phyloP scores from a whole-genome alignment of 164 flowering plant species.

The Stephania cephalantha region DNA sequence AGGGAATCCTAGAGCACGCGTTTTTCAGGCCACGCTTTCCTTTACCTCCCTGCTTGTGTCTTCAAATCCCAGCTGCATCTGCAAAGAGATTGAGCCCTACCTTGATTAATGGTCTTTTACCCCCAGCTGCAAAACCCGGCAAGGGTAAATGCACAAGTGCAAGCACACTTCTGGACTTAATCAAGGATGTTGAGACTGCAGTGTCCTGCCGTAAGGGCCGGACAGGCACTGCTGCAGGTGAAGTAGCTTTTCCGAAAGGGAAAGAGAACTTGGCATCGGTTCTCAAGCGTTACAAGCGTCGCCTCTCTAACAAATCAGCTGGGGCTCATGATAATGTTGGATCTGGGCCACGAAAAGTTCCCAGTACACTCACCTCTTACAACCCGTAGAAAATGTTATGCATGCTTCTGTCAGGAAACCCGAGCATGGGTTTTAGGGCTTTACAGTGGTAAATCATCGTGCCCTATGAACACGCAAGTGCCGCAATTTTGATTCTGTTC shows the following conservation, averaged over 20 bases:
- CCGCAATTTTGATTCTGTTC: conserved; percentile 30
- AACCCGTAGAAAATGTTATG: conserved; percentile 17
- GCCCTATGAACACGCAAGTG: conserved; percentile 17
- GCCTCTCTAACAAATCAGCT: conserved; percentile 27
- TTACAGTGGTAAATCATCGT: conserved; percentile 15
- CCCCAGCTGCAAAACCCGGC: conserved; percentile 47
- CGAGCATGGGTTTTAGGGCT: conserved; percentile 6
- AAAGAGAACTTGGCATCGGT: conserved; percentile 94
- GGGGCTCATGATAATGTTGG: conserved; percentile 18
- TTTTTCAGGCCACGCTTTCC: conserved; percentile 72
- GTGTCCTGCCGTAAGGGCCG: conserved; percentile 86
- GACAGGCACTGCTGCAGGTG: conserved; percentile 94
- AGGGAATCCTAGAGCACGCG: conserved; percentile 87
- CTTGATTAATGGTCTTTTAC: conserved; percentile 45
- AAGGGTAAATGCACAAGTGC: conserved; percentile 73
- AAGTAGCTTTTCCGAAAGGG: conserved; percentile 96
- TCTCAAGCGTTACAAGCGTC: conserved; percentile 85
- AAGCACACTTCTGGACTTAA: conserved; percentile 50
- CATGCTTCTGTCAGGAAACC: background rate
- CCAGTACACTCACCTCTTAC: conserved; percentile 21
- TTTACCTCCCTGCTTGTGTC: conserved; percentile 67
- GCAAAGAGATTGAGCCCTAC: conserved; percentile 46
- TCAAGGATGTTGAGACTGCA: conserved; percentile 86
- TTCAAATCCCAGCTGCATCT: conserved; percentile 45
- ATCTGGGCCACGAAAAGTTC: conserved; percentile 17